phyloP scores from a whole-genome alignment of 2,329 filamentous ascomycete genomes.

The Hypoxylon sp. region DNA sequence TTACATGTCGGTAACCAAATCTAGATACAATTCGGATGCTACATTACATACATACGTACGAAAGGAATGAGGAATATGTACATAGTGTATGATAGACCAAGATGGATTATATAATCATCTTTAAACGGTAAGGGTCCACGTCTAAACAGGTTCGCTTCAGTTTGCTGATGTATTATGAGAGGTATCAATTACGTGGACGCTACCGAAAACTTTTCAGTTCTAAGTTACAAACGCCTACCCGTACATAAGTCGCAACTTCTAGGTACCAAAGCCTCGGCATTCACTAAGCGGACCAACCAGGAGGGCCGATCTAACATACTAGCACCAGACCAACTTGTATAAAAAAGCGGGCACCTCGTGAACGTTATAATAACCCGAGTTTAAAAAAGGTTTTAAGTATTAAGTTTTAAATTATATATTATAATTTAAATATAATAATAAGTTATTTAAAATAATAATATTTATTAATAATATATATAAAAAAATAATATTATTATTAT shows the following conservation, averaged over 20 bases:
- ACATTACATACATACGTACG: conserved; percentile 7
- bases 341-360: too few species aligned
- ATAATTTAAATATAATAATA: too few species aligned
- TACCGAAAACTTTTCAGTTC: neutral
- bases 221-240: neutral
- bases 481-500: too few species aligned
- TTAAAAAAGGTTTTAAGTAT: too few species aligned
- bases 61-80: neutral
- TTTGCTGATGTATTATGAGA: neutral
- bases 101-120: neutral
- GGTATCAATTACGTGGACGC: neutral
- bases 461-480: too few species aligned
- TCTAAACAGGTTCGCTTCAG: neutral
- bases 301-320: conserved; percentile 29
- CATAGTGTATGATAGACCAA: neutral
- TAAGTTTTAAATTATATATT: too few species aligned
- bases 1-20: conserved; percentile 13
- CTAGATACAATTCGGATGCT: conserved; percentile 7
- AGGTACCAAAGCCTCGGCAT: conserved; percentile 24
- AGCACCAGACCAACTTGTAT: conserved; percentile 1
- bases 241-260: neutral
- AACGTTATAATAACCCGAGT: too few species aligned
- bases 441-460: too few species aligned
- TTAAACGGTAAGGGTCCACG: neutral
- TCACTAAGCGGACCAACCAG: conserved; percentile 29